A percentile compares a stretch with the other conserved stretches of the same genome.
phyloP scores from a whole-genome alignment of 1,284 basidiomycete genomes.

The Tylopilus sp. region DNA sequence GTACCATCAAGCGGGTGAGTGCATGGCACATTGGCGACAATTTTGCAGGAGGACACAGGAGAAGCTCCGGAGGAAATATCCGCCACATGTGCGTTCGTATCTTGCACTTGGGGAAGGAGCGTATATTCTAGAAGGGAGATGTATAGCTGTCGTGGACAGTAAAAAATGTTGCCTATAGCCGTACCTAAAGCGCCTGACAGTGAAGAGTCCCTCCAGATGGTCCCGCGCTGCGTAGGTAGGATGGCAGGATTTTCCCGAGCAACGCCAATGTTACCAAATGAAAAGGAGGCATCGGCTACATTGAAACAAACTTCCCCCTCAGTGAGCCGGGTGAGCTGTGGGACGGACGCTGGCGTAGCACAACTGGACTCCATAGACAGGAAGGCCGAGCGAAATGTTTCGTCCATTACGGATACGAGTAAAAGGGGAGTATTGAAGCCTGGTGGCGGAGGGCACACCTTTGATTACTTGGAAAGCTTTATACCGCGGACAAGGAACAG shows the following conservation, averaged over 20 bases:
- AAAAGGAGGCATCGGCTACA: not conserved
- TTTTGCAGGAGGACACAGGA: not conserved
- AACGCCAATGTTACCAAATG: not conserved
- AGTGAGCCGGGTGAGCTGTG: not conserved
- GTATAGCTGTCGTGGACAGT: not conserved
- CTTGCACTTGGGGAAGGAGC: not conserved
- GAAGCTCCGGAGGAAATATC: not conserved
- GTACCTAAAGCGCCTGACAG: not conserved
- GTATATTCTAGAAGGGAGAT: slow-evolving; percentile 3
- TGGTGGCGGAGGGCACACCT: not conserved
- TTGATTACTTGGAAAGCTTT: not conserved
- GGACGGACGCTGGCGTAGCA: not conserved
- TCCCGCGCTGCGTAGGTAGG: not conserved
- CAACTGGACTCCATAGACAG: not conserved
- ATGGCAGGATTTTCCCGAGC: not conserved
- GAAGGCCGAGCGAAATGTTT: not conserved
- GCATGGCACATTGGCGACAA: slow-evolving; percentile 1
- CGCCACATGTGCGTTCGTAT: not conserved
- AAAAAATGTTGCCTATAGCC: not conserved
- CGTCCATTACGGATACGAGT: not conserved
- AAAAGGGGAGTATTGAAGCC: not conserved
- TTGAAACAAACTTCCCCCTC: not conserved
- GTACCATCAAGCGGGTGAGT: slow-evolving; percentile 4
- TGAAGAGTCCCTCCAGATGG: slow-evolving; percentile 4
- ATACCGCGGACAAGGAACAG: not conserved